phyloP scores from a whole-genome alignment of 257 asterid genomes.

The Jacaranda mimosifolia region DNA sequence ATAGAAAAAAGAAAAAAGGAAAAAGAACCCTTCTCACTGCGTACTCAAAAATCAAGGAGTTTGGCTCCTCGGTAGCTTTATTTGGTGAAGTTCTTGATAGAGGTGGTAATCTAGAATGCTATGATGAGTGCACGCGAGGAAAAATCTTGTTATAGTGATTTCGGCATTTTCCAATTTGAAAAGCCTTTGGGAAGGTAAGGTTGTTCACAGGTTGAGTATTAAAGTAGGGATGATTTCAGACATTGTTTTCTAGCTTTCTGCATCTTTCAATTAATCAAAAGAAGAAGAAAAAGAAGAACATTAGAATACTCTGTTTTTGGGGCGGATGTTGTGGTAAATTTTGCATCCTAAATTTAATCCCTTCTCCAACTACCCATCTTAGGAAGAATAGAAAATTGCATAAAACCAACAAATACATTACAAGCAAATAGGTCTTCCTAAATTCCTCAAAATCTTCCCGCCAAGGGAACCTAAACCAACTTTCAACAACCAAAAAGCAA shows the following conservation, averaged over 20 bases:
- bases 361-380: too few species aligned
- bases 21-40: constrained; percentile 61
- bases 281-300: background rate
- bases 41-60: constrained; percentile 58
- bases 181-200: constrained; percentile 28
- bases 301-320: too few species aligned
- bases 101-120: constrained; percentile 70
- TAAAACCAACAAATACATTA: too few species aligned
- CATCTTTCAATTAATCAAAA: constrained; percentile 48
- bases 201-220: constrained; percentile 61
- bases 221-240: constrained; percentile 62
- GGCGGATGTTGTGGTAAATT: too few species aligned
- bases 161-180: constrained; percentile 54
- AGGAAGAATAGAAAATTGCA: too few species aligned
- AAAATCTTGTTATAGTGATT: constrained; percentile 55
- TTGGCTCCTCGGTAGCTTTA: constrained; percentile 49
- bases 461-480: too few species aligned
- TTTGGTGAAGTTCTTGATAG: constrained; percentile 55
- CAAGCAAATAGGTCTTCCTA: too few species aligned
- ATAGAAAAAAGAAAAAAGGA: too few species aligned
- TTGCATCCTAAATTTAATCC: too few species aligned
- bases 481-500: too few species aligned
- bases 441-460: too few species aligned
- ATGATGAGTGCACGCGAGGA: constrained; percentile 65
- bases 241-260: constrained; percentile 36